These are phyloP conservation scores for Pseudocercospora pini-densiflorae DNA, from an alignment of 2,329 filamentous ascomycete genomes.

Conservation along the genomic window DNA sequence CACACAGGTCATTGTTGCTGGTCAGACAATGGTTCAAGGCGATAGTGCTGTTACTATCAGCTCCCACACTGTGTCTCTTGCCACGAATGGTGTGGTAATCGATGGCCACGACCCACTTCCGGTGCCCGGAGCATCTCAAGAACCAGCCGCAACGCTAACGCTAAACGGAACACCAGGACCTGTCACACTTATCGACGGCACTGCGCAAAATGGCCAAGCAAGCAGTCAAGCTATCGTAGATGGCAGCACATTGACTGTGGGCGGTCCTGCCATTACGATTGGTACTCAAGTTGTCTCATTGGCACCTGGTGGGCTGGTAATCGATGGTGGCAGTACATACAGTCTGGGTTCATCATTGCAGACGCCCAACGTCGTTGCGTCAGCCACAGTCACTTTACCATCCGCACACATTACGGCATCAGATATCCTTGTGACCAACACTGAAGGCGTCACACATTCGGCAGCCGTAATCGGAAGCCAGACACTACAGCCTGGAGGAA, in stretches of 20 bases:
- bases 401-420: background rate
- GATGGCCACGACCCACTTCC: background rate
- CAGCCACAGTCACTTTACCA: background rate
- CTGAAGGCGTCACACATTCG: background rate
- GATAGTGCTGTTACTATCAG: background rate
- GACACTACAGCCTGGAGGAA: background rate
- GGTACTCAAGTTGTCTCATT: background rate
- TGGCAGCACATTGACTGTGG: constrained; percentile 2
- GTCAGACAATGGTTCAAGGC: background rate
- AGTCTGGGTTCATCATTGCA: background rate
- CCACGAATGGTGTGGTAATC: background rate
- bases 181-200: background rate
- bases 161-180: background rate
- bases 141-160: background rate
- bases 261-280: constrained; percentile 6
- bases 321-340: background rate
- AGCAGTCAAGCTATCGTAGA: background rate
- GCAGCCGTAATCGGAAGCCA: background rate
- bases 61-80: background rate
- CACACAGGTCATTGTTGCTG: background rate
- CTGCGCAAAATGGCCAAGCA: background rate
- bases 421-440: background rate
- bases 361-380: background rate
- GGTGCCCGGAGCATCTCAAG: background rate
- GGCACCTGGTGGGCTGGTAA: background rate